These are phyloP conservation scores for Endocalyx cinctus DNA, from an alignment of 2,329 filamentous ascomycete species.

Conservation along the genomic window DNA sequence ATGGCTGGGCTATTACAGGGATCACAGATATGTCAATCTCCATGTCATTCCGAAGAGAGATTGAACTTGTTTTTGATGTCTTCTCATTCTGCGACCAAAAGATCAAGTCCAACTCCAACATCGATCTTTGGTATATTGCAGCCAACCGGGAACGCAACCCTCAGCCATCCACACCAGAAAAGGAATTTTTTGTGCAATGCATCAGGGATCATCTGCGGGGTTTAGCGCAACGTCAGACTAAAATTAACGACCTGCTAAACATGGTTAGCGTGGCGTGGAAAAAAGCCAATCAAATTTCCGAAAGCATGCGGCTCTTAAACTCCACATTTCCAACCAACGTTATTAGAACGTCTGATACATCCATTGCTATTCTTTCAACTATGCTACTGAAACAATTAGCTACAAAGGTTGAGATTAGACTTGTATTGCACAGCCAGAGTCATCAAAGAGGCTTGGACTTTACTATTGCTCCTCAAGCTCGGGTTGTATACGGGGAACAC, in stretches of 20 bases:
- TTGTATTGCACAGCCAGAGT: constrained; percentile 49
- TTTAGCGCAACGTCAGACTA: constrained; percentile 53
- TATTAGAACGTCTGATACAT: constrained; percentile 59
- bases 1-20: constrained; percentile 69
- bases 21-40: constrained; percentile 60
- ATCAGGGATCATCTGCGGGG: constrained; percentile 64
- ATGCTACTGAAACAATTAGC: constrained; percentile 60
- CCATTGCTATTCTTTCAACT: constrained; percentile 55
- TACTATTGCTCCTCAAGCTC: constrained; percentile 48
- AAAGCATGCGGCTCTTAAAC: constrained; percentile 58
- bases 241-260: constrained; percentile 52
- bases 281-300: constrained; percentile 52
- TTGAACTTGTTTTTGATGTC: constrained; percentile 69
- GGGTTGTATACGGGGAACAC: constrained; percentile 70
- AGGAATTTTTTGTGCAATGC: constrained; percentile 70
- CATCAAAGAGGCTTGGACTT: constrained; percentile 50
- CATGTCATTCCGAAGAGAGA: constrained; percentile 67
- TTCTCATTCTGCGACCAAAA: constrained; percentile 48
- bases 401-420: constrained; percentile 62
- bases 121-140: constrained; percentile 68
- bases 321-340: constrained; percentile 61
- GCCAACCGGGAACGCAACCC: constrained; percentile 50
- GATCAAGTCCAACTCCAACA: constrained; percentile 42
- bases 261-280: constrained; percentile 63
- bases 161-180: constrained; percentile 56